Base-by-base conservation (phyloP, 2,329 filamentous ascomycete species). In the Alternaria sp. region DNA sequence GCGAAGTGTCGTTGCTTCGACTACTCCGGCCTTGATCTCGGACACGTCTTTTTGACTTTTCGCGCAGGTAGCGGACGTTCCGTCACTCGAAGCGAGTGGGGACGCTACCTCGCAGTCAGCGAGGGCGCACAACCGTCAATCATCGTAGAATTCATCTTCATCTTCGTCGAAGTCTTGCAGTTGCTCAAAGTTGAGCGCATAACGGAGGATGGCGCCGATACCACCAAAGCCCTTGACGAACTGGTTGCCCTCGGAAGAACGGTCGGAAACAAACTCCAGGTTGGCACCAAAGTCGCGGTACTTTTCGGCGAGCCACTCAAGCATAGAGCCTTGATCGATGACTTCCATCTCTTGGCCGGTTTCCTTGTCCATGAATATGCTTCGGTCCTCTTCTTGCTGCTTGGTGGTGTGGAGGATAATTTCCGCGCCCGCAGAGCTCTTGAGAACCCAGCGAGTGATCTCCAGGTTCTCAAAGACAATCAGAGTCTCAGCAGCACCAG, bases 181-280 rank as follows among this genome's bases (percentile, higher is more conserved):
- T 84, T 99, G 96, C 85, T 99, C 96, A 85, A 99, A 99, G 87
- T 99, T 99, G 87, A 99, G 93, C 87, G 97, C 97, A 90, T 99
- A 99, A 75, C 96, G 94, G 80, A 99, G 89, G 78, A 99, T 91
- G 70, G 95, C 95, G 72, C 96, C 96, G 75, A 99, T 97, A 79
- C 96, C 96, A 90, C 96, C 96, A 79, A 99, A 99, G 69, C 96
- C 96, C 86, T 97, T 98, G 78, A 99, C 96, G 84, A 99, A 99
- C 86, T 99, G 96, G 84, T 99, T 99, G 80, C 96, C 96, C 84
- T 99, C 96, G 65, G 93, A 97, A 65, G 95, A 98, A 71, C 94
- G 91, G 81, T 99, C 96, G 53, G 96, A 97, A 69, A 99, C 96
- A 74, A 99, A 99, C 82, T 99, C 96, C 46, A 99, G 89, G 30